Evolutionary conservation across 371 early-diverging fungal genomes (phyloP).

Genomic region (Vairimorpha apis): DNA sequence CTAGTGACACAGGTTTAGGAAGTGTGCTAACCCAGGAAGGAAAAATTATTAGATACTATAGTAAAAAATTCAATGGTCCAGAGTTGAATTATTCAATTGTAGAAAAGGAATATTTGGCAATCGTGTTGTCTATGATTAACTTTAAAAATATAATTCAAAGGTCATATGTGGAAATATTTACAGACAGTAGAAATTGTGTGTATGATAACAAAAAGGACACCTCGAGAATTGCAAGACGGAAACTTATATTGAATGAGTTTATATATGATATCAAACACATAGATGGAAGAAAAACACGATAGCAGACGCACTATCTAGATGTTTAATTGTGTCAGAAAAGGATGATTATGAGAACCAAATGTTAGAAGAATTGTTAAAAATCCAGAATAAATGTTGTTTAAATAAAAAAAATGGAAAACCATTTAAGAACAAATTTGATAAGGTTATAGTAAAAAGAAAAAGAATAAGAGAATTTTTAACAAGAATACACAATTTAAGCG

Average conservation of each 20-base stretch:
- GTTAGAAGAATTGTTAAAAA: neutral
- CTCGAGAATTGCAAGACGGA: neutral
- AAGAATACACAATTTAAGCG: neutral
- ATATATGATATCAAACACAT: neutral
- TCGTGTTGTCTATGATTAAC: neutral
- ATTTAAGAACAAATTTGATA: neutral
- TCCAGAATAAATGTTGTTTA: neutral
- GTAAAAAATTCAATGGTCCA: neutral
- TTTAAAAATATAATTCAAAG: neutral
- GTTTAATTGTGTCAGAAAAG: neutral
- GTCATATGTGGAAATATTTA: neutral
- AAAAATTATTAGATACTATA: neutral
- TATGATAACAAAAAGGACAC: neutral
- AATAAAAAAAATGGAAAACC: neutral
- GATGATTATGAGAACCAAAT: neutral
- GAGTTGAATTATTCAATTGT: neutral
- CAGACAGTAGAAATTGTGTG: neutral
- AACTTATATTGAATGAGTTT: constrained; percentile 2
- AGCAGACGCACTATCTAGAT: neutral
- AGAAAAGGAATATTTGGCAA: neutral
- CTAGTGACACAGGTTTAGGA: neutral
- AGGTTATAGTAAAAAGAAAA: neutral
- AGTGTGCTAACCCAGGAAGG: neutral
- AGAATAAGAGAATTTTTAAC: neutral
- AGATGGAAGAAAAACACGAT: neutral